Percentiles rank a stretch among this genome's conserved stretches.
Conservation (phyloP, 2,329 filamentous ascomycete species). For the Colletotrichum scovillei region DNA sequence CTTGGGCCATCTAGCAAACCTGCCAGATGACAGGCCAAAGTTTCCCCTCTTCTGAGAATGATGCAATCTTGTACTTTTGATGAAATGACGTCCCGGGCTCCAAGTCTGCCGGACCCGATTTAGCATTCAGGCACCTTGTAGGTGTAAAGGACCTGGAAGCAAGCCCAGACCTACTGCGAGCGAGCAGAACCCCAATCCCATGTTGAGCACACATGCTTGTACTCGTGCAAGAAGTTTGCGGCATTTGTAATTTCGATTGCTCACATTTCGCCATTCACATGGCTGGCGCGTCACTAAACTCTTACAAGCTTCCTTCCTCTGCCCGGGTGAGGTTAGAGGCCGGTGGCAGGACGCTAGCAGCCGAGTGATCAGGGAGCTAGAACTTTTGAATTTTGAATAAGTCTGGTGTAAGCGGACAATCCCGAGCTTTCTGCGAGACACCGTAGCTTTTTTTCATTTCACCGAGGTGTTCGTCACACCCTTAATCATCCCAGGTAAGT, state of each 20-base stretch:
- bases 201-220: too few species aligned
- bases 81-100: too few species aligned
- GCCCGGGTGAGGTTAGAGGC: not conserved
- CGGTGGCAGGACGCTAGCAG: not conserved
- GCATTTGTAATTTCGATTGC: not conserved
- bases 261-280: not conserved
- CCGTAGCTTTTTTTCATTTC: not conserved
- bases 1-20: not conserved
- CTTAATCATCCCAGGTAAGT: not conserved
- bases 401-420: not conserved
- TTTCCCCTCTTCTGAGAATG: not conserved
- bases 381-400: not conserved
- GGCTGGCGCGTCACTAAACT: not conserved
- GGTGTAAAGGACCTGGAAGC: not conserved
- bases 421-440: conserved; percentile 26
- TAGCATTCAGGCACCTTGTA: not conserved
- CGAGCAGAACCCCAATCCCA: not conserved
- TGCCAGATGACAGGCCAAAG: not conserved
- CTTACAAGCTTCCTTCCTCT: not conserved
- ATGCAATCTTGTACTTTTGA: not conserved
- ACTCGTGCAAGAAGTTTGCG: not conserved
- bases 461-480: not conserved
- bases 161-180: not conserved
- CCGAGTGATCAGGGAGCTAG: not conserved
- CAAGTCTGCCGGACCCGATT: not conserved